Base-by-base conservation (phyloP, 805 yeast genomes). In the Naumovozyma castellii region DNA sequence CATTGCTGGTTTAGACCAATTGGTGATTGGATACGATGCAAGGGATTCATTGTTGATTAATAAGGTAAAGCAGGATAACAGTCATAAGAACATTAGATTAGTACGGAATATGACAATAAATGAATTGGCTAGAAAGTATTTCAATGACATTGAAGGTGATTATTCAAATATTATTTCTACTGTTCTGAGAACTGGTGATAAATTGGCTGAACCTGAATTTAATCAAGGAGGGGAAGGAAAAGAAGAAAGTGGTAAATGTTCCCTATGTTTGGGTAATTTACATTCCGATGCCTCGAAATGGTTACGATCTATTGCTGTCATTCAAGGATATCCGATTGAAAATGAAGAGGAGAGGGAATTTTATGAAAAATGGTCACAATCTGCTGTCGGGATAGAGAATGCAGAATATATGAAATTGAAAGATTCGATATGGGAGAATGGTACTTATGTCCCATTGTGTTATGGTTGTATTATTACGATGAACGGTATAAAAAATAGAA, bases 91-190 rank as follows among this genome's bases (percentile, higher is more conserved):
- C 13, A 33, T 31, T 18, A 47, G 43, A 22, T 41, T 53, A 17
- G 41, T 78, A 14, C 83, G 78, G 55, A 78, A 80, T 49, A 83
- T 80, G 71, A 83, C 95, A 2, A 80, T 90, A 15, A 80, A 84
- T 50, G 94, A 85, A 53, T 69, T 90, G 37, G 78, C 87, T 1
- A 67, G 76, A 19, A 73, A 77, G 37, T 90, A 90, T 59, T 85
- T 85, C 50, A 70, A 66, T 22, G 68, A 70, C 27, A 75, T 88
- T 18, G 95, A 85, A 52, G 69, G 70, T 4, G 87, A 78, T 13
- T 87, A 87, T 54, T 87, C 95, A 0, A 84, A 90, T 41, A 84
- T 90, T 2, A 87, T 88, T 2, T 82, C 96, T 0, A 88, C 97
- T 0, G 97, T 90, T 16, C 87, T 87, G 12, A 80, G 84, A 48